phyloP scores from a whole-genome alignment of 371 early-diverging fungal species.

The Actinomortierella ambigua region DNA sequence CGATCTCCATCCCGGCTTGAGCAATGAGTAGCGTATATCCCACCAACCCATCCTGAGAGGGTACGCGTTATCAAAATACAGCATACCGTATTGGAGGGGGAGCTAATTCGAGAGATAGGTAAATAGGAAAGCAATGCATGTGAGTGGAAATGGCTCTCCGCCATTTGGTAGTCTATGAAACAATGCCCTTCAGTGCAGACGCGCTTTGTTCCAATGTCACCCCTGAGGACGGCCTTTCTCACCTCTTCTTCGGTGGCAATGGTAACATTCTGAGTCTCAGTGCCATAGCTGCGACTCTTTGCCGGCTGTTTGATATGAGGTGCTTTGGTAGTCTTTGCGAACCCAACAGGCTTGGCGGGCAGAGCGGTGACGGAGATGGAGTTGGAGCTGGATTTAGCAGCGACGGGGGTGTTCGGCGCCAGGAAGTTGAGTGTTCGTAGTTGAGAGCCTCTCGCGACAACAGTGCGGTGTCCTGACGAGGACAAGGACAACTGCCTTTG shows the following conservation, averaged over 20 bases:
- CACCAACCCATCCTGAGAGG: constrained; percentile 47
- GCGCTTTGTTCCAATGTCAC: no score
- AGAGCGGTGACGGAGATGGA: constrained; percentile 2
- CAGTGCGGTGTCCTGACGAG: no score
- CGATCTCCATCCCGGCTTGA: constrained; percentile 40
- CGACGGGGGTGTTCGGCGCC: background rate
- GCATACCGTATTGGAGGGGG: constrained; percentile 33
- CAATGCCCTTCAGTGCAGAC: no score
- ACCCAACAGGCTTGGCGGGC: constrained; percentile 7
- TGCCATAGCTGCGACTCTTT: constrained; percentile 16
- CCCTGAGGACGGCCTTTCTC: no score
- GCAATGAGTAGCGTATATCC: constrained; percentile 33
- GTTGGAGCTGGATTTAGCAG: background rate
- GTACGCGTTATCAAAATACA: constrained; percentile 43
- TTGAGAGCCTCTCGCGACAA: no score
- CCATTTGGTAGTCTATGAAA: no score
- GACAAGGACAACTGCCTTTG: no score
- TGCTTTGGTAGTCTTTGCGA: constrained; percentile 14
- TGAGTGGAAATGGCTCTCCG: background rate
- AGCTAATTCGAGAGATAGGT: background rate
- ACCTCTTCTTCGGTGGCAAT: constrained; percentile 31
- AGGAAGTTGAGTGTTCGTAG: no score
- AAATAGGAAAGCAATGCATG: background rate
- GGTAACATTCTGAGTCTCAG: constrained; percentile 10
- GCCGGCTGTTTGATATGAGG: background rate